Evolutionary conservation across 495 filamentous ascomycete genomes (phyloP), one percentile per base, ranked within the genome.

Genomic region (Cairneyella variabilis): DNA sequence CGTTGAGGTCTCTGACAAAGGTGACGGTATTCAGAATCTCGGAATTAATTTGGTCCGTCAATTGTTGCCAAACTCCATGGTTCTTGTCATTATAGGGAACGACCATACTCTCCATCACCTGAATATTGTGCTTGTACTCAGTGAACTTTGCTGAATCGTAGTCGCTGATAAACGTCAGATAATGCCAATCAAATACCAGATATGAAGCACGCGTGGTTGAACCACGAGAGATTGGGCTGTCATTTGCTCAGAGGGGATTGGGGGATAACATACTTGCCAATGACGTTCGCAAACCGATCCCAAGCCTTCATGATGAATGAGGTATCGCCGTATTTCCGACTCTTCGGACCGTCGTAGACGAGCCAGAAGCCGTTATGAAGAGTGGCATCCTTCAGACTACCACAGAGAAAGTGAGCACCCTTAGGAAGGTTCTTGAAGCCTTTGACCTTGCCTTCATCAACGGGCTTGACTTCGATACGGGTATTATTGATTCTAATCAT

Each of bases 291-390:
- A 51, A 67, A 83, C 45, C 54, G 72, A 58, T 86, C 74, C 83
- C 83, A 88, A 60, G 76, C 73, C 64, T 79, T 80, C 37, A 83
- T 64, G 50, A 79, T 71, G 11, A 82, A 65, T 22, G 69, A 63
- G 1, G 69, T 67, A 28, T 56, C 53, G 8, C 57, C 55, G 20
- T n/a, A n/a, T n/a, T n/a, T 43, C 40, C n/a, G 52, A 53, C 38
- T 14, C 53, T 40, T 32, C 61, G 60, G 16, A 38, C 6, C 14
- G 60, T 50, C 25, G n/a, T n/a, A n/a, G n/a, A 54, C 57, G 60
- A 85, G 74, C 83, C 83, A 88, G 52, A 75, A 79, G 11, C 80
- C 84, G 53, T 74, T 77, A 16, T 83, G 75, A 41, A 72, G 57
- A 7, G 74, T 71, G 6, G 72, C 58, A 0, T 73, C 71, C 20